Conservation (phyloP, 1,139 yeast species). For the Sugiyamaella xylanicola region DNA sequence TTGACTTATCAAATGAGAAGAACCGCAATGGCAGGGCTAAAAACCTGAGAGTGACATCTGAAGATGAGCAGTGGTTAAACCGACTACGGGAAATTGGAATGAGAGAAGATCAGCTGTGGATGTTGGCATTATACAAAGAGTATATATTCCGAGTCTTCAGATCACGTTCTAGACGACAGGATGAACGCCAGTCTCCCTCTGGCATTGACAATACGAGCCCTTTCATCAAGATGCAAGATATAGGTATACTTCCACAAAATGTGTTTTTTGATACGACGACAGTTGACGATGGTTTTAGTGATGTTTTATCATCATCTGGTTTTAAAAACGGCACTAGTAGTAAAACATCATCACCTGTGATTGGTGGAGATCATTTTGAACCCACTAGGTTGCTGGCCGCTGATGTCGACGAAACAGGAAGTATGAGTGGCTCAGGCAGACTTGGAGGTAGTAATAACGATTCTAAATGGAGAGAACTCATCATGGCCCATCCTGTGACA, state of each 20-base stretch:
- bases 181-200: constrained; percentile 17
- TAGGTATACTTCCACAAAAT: constrained; percentile 58
- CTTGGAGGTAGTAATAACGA: not conserved
- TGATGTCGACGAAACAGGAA: constrained; percentile 7
- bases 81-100: constrained; percentile 72
- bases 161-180: constrained; percentile 46
- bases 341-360: not conserved
- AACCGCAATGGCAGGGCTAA: constrained; percentile 1
- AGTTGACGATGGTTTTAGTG: constrained; percentile 18
- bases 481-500: constrained; percentile 32
- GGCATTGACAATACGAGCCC: constrained; percentile 12
- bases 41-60: constrained; percentile 39
- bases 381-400: constrained; percentile 12
- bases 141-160: constrained; percentile 58
- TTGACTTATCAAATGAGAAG: constrained; percentile 11
- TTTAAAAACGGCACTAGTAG: constrained; percentile 30
- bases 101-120: constrained; percentile 77
- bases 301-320: constrained; percentile 34
- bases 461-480: constrained; percentile 17
- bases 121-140: constrained; percentile 58
- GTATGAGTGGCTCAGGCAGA: not conserved
- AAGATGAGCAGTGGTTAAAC: constrained; percentile 76
- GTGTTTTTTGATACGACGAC: constrained; percentile 57
- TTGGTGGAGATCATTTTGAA: constrained; percentile 7
- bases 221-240: constrained; percentile 36